Base-by-base conservation (phyloP, 768 basidiomycete genomes). In the Termitomyces sp. region DNA sequence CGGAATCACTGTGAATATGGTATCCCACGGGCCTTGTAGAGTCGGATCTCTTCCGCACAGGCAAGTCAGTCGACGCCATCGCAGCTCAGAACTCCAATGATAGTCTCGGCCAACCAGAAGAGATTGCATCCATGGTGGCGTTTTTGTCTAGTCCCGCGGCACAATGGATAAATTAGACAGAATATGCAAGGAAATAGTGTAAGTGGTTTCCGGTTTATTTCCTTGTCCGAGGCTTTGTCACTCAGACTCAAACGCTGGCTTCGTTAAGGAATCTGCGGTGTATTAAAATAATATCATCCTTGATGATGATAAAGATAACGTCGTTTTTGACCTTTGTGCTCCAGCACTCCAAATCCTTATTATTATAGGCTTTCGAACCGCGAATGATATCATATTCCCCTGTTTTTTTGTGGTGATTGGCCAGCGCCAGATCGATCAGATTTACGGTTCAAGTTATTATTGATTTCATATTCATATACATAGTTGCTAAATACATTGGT, bases 101-200 rank as follows among this genome's bases (percentile, higher is more conserved):
- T 44, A 68, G 81, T 10, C 61, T 84, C 8, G 79, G 75, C 0
- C 60, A 67, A 19, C 75, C 79, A 0, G 79, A 83, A 22, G 83
- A 84, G 56, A 75, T 84, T 44, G 77, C 76, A 10, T 76, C 78
- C 0, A 65, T 78, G 7, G 82, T 84, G 1, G 74, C 75, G 4
- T 84, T 84, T 62, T 58, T 84, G 11, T 77, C 74, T 5, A 77
- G 77, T 57, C 71, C 72, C 4, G 82, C 79, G 3, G 79, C 78
- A 0, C 71, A 74, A 50, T 83, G 83, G 82, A 67, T 83, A 8
- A 83, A 78, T 58, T n/a, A 81, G 82, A 0, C 80, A 83, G 65
- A 81, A 77, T 56, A 69, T 83, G n/a, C 68, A 73, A 17, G 77
- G 79, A 10, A 81, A 83, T 61, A 82, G 84, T 62, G 84, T 81